Evolutionary conservation across 1,139 yeast species (phyloP).

Genomic region (Saccharomyces uvarum): DNA sequence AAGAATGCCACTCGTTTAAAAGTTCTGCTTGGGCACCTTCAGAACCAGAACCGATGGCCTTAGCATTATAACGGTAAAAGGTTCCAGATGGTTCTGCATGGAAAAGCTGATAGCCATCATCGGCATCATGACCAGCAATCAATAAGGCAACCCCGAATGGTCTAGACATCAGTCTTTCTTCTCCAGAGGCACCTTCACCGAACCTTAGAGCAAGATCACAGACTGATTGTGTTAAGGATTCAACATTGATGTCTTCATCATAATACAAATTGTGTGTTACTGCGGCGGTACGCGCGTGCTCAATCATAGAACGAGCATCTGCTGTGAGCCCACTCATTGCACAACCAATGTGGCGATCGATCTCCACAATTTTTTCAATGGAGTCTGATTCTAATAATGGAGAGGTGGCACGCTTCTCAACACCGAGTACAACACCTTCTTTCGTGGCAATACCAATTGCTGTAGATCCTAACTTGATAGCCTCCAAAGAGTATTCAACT

Average conservation of each 20-base stretch:
- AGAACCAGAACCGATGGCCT: constrained; percentile 97
- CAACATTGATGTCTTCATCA: constrained; percentile 89
- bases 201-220: constrained; percentile 95
- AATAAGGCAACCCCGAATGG: constrained; percentile 98
- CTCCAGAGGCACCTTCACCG: constrained; percentile 98
- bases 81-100: constrained; percentile 99
- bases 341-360: constrained; percentile 91
- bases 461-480: constrained; percentile 88
- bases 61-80: constrained; percentile 93
- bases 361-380: constrained; percentile 92
- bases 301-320: constrained; percentile 97
- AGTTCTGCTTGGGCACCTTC: constrained; percentile 98
- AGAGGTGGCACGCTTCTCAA: constrained; percentile 94
- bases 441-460: constrained; percentile 97
- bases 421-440: constrained; percentile 93
- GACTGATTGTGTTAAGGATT: constrained; percentile 89
- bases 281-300: constrained; percentile 91
- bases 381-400: constrained; percentile 84
- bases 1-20: constrained; percentile 93
- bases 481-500: constrained; percentile 96
- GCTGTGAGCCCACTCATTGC: constrained; percentile 99
- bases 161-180: constrained; percentile 93
- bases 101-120: constrained; percentile 90
- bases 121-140: constrained; percentile 89
- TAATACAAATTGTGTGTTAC: constrained; percentile 83